phyloP scores from a whole-genome alignment of 495 filamentous ascomycete genomes.

The Hyaloscypha hepaticicola region DNA sequence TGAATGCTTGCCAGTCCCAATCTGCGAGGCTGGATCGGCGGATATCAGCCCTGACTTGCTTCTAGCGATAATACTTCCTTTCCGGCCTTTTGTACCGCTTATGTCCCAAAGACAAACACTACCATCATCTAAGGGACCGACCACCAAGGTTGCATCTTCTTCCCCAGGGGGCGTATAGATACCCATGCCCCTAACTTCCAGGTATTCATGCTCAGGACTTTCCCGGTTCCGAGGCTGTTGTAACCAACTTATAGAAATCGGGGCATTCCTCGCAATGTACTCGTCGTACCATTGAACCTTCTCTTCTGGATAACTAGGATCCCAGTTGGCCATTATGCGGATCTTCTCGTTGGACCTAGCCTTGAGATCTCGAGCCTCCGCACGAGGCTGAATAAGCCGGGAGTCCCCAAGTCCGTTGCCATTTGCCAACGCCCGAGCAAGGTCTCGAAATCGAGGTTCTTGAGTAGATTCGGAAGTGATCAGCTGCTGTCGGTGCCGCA shows the following conservation, averaged over 20 bases:
- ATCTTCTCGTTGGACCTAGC: conserved; percentile 43
- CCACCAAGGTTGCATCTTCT: conserved; percentile 51
- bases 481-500: conserved; percentile 44
- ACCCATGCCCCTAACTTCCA: conserved; percentile 65
- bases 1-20: conserved; percentile 30
- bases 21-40: conserved; percentile 32
- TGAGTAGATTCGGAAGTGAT: conserved; percentile 34
- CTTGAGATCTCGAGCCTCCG: conserved; percentile 30
- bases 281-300: conserved; percentile 80
- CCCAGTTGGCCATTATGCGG: conserved; percentile 71
- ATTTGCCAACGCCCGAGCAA: conserved; percentile 38
- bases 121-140: conserved; percentile 82
- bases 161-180: conserved; percentile 56
- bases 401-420: conserved; percentile 41
- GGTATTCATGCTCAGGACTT: conserved; percentile 33
- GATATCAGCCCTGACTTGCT: conserved; percentile 52
- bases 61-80: conserved; percentile 63
- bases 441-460: conserved; percentile 35
- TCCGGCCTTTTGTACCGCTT: conserved; percentile 55
- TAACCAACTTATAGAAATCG: conserved; percentile 72
- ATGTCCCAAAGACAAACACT: conserved; percentile 85
- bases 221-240: conserved; percentile 52
- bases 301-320: conserved; percentile 69
- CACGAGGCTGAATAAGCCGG: conserved; percentile 23
- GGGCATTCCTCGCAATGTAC: conserved; percentile 79